Evolutionary conservation across 257 asterid species (phyloP), one percentile per base, ranked within the genome.

Genomic region (Solanum paucissectum): DNA sequence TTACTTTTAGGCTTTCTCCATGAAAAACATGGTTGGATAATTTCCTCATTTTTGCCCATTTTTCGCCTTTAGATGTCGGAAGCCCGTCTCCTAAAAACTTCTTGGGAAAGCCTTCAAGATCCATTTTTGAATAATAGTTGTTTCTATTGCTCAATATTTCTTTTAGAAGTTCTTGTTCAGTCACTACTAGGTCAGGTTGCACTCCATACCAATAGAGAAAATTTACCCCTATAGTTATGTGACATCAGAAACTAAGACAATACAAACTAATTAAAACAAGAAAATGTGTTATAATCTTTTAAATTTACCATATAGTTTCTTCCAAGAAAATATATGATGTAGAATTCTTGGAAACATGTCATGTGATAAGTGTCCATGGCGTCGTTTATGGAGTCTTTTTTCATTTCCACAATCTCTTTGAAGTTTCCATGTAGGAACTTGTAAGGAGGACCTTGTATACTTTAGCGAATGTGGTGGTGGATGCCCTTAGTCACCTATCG

Each of bases 81-180:
- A 94, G 91, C 25, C 95, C 98, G 33, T 93, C 96, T 86, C 98
- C 95, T 8, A 94, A 83, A 29, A 94, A 86, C 93, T 92, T 92
- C 93, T 88, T 92, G 12, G 95, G 91, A 83, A 83, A 91, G 42
- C 95, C 95, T 85, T 93, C 92, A 75, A 94, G 93, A 9, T 93
- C 93, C 18, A 94, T 92, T 90, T 94, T 94, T 0, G 96, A 92
- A 87, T 81, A 94, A 52, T 85, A 84, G 1, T 79, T 93, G 9
- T 93, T 93, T 88, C 87, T 93, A 68, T 94, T 90, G 77, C 86
- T 91, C 16, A 94, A 86, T 81, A 94, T 91, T 85, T 93, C 96
- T 71, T 90, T 92, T 5, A 92, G 88, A 46, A 93, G 92, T 76
- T 93, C 91, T 71, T 93, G 88, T 87, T 93, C 95, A 7, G 94